These are phyloP conservation scores for Aschersonia sp. DNA, from an alignment of 2,329 filamentous ascomycete species.

Conservation along the genomic window DNA sequence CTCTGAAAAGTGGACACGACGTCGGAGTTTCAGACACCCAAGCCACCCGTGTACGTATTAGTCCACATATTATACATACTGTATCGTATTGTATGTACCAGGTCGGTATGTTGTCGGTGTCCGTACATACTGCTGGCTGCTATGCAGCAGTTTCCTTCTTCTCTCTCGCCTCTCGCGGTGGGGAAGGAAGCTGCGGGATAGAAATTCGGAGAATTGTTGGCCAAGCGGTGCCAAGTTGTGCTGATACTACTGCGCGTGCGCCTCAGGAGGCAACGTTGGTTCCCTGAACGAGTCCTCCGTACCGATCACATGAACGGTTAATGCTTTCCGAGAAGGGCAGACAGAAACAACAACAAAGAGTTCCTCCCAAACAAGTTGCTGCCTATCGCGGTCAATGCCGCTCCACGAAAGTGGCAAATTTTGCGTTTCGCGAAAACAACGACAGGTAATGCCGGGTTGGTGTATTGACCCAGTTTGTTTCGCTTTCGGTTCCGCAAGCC, in stretches of 20 bases:
- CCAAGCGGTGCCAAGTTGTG: neutral
- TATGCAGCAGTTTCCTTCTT: neutral
- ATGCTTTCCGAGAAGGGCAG: too few species aligned
- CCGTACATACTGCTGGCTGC: neutral
- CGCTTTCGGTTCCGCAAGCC: too few species aligned
- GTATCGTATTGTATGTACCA: neutral
- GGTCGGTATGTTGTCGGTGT: neutral
- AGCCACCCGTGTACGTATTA: too few species aligned
- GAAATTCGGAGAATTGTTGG: neutral
- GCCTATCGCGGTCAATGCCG: too few species aligned
- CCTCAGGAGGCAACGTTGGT: neutral
- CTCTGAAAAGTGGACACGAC: neutral
- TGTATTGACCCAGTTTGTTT: too few species aligned
- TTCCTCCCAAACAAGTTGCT: too few species aligned
- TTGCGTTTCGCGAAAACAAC: too few species aligned
- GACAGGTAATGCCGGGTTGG: too few species aligned
- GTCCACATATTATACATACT: too few species aligned
- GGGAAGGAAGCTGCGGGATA: neutral
- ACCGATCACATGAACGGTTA: neutral
- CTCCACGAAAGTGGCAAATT: too few species aligned
- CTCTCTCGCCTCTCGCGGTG: neutral
- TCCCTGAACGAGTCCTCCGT: neutral
- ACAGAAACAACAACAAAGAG: too few species aligned
- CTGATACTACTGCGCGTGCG: neutral
- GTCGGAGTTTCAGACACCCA: neutral